Evolutionary conservation across 1,139 yeast species (phyloP).

Genomic region (Casaregolazyma lundiana): DNA sequence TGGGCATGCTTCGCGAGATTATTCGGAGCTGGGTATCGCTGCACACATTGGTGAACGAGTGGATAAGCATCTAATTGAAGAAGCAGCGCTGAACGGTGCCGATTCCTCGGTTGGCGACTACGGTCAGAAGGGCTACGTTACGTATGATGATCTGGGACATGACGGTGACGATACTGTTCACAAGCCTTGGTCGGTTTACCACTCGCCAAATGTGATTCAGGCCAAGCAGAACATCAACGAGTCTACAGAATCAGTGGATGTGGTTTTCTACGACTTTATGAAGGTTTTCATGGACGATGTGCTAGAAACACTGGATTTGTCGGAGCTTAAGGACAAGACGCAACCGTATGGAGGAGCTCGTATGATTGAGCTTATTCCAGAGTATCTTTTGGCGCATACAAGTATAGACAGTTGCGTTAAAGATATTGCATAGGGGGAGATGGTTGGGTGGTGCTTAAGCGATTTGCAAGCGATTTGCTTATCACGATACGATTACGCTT

Average conservation of each 20-base stretch:
- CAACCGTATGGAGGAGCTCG: slow-evolving; percentile 48
- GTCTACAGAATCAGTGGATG: slow-evolving; percentile 46
- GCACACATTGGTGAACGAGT: slow-evolving; percentile 11
- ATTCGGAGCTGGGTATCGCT: slow-evolving; percentile 22
- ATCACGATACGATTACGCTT: too few relatives aligned
- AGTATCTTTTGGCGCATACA: slow-evolving; percentile 20
- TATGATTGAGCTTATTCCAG: slow-evolving; percentile 43
- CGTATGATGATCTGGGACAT: slow-evolving; percentile 75
- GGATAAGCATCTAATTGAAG: background rate
- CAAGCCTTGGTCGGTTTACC: slow-evolving; percentile 51
- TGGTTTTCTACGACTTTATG: slow-evolving; percentile 75
- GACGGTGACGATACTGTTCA: slow-evolving; percentile 91
- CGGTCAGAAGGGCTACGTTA: slow-evolving; percentile 55
- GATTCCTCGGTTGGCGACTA: slow-evolving; percentile 7
- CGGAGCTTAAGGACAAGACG: slow-evolving; percentile 20
- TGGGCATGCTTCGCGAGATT: slow-evolving; percentile 12
- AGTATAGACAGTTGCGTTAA: background rate
- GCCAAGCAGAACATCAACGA: slow-evolving; percentile 34
- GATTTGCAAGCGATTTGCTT: background rate
- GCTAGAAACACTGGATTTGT: slow-evolving; percentile 31
- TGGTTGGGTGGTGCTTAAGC: background rate
- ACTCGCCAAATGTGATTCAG: slow-evolving; percentile 74
- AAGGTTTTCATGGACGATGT: slow-evolving; percentile 60
- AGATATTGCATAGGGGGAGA: background rate
- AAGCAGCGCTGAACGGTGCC: slow-evolving; percentile 5